Conservation (phyloP, 2,329 filamentous ascomycete species). For the Phialemoniopsis sp. region DNA sequence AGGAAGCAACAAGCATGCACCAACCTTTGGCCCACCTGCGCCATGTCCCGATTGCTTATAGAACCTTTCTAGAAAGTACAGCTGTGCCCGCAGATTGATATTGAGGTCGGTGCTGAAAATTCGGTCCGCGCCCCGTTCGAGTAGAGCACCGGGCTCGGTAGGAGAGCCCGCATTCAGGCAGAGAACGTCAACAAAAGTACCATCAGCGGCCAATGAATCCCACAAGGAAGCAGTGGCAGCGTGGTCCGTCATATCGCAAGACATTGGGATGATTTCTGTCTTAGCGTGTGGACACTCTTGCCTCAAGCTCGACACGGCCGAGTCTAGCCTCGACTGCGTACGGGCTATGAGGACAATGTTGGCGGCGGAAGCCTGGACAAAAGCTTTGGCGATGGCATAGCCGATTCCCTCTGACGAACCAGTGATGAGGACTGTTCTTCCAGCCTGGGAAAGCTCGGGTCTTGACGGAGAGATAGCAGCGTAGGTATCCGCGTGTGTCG, state of each 20-base stretch:
- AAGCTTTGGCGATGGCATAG: constrained; percentile 7
- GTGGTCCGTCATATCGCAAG: no score
- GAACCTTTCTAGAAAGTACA: constrained; percentile 25
- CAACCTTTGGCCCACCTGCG: constrained; percentile 10
- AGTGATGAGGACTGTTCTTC: constrained; percentile 27
- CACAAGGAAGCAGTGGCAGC: constrained; percentile 1
- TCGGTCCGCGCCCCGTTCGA: no score
- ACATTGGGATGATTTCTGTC: no score
- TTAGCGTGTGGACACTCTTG: no score
- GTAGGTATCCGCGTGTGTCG: constrained; percentile 23
- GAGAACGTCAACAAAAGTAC: constrained; percentile 23
- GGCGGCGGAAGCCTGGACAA: constrained; percentile 3
- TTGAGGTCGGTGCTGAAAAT: constrained; percentile 13
- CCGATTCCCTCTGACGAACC: constrained; percentile 10
- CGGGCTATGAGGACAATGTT: constrained; percentile 8
- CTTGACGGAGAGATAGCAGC: constrained; percentile 27
- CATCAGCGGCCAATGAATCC: background rate
- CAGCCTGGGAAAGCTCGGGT: constrained; percentile 32
- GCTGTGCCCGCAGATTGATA: constrained; percentile 20
- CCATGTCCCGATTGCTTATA: constrained; percentile 23
- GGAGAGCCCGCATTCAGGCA: constrained; percentile 21
- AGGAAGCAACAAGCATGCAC: background rate
- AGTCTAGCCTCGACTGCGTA: no score
- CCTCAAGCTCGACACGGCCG: no score
- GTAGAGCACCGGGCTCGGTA: no score